Conservation (phyloP, 139 green algal genomes). For the Chlorella vulgaris region DNA sequence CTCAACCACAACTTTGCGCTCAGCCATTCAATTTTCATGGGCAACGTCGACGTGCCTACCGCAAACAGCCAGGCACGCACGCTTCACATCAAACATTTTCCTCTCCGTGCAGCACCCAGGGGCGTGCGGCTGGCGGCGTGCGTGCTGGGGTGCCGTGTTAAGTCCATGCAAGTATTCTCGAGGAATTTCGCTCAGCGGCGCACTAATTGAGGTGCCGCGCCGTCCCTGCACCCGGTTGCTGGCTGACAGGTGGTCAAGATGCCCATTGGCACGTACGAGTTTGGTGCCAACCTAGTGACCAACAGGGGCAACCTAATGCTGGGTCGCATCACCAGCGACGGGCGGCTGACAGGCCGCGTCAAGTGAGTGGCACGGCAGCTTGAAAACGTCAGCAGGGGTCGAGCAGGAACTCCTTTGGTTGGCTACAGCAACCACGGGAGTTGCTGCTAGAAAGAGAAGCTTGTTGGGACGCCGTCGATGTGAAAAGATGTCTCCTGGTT, state of each 20-base stretch:
- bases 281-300: conserved; percentile 96
- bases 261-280: conserved; percentile 93
- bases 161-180: too few species aligned
- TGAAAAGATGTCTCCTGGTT: too few species aligned
- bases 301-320: conserved; percentile 83
- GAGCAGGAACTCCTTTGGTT: too few species aligned
- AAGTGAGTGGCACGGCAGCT: conserved; percentile 54
- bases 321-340: conserved; percentile 90
- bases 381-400: too few species aligned
- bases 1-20: conserved; percentile 98
- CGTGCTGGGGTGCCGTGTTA: too few species aligned
- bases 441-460: too few species aligned
- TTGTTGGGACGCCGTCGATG: too few species aligned
- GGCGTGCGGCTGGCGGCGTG: too few species aligned
- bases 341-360: conserved; percentile 79
- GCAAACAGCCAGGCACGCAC: conserved; percentile 51
- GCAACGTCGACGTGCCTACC: conserved; percentile 89
- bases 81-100: too few species aligned
- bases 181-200: too few species aligned
- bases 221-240: background rate
- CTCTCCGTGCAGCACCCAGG: too few species aligned
- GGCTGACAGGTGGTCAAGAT: conserved; percentile 79
- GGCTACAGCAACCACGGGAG: too few species aligned
- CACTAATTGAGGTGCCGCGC: conserved; percentile 2
- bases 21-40: conserved; percentile 94